phyloP scores from a whole-genome alignment of 768 basidiomycete genomes.

The Termitomyces sp. region DNA sequence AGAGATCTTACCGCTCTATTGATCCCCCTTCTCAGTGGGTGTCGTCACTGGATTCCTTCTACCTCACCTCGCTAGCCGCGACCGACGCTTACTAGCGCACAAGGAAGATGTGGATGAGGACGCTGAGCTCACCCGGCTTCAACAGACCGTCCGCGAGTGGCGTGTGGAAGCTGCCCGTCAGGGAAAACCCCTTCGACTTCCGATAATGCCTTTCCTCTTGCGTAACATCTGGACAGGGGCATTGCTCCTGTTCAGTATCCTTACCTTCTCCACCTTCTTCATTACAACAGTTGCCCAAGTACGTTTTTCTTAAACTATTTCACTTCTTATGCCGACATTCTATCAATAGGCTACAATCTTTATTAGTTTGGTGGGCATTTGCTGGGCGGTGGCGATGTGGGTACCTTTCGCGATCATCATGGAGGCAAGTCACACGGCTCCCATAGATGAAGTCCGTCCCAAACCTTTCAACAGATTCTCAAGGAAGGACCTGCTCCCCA shows the following conservation, averaged over 20 bases:
- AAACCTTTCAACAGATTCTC: constrained; percentile 49
- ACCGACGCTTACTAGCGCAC: constrained; percentile 73
- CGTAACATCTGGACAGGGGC: constrained; percentile 94
- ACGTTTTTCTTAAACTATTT: constrained; percentile 12
- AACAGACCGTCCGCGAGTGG: constrained; percentile 75
- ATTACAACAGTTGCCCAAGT: constrained; percentile 77
- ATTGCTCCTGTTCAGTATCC: constrained; percentile 71
- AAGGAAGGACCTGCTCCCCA: constrained; percentile 61
- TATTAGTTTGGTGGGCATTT: constrained; percentile 85
- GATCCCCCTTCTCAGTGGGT: constrained; percentile 62
- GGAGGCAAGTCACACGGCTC: constrained; percentile 57
- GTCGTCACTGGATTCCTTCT: constrained; percentile 79
- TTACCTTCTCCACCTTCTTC: constrained; percentile 87
- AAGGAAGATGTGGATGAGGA: constrained; percentile 74
- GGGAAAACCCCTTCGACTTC: constrained; percentile 74
- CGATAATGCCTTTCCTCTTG: constrained; percentile 87
- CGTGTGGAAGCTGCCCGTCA: constrained; percentile 77
- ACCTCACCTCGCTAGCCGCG: constrained; percentile 79
- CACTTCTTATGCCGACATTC: not conserved
- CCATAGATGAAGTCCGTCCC: not conserved
- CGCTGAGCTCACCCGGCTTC: constrained; percentile 68
- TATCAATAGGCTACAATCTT: constrained; percentile 66
- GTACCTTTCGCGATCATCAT: constrained; percentile 97
- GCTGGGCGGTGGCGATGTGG: constrained; percentile 99
- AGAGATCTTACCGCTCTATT: not conserved